Conservation (phyloP, 2,329 filamentous ascomycete species). For the Paraconiothyrium brasiliense region DNA sequence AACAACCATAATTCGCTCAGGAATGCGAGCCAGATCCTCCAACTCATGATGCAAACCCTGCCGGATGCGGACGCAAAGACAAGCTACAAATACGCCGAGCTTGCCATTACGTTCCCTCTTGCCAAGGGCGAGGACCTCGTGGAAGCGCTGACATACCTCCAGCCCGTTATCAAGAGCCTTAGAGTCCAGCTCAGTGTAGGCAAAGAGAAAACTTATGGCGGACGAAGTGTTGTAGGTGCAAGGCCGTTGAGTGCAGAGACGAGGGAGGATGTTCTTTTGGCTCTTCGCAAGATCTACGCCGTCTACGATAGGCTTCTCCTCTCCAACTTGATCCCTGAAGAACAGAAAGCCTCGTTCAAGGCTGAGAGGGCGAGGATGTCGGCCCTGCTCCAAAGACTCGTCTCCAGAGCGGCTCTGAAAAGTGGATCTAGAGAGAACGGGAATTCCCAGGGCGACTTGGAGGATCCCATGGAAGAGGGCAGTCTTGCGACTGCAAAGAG, state of each 20-base stretch:
- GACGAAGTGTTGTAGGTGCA: slow-evolving; percentile 20
- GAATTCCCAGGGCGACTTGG: not conserved
- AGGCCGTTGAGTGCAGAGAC: slow-evolving; percentile 26
- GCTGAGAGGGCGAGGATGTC: slow-evolving; percentile 36
- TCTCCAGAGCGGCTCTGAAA: slow-evolving; percentile 19
- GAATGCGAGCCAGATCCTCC: slow-evolving; percentile 71
- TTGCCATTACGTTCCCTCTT: slow-evolving; percentile 38
- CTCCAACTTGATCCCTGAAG: slow-evolving; percentile 41
- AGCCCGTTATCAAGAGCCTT: slow-evolving; percentile 37
- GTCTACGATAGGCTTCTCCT: slow-evolving; percentile 43
- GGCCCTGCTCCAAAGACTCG: slow-evolving; percentile 36
- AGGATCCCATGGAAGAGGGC: not conserved
- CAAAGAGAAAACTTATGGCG: slow-evolving; percentile 14
- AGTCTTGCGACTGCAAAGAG: slow-evolving; percentile 1
- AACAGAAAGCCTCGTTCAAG: slow-evolving; percentile 40
- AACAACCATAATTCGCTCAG: slow-evolving; percentile 75
- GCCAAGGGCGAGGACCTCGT: slow-evolving; percentile 42
- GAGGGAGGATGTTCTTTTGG: slow-evolving; percentile 37
- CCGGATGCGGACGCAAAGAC: slow-evolving; percentile 43
- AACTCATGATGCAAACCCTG: slow-evolving; percentile 46
- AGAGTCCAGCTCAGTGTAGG: slow-evolving; percentile 44
- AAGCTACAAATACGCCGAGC: slow-evolving; percentile 41
- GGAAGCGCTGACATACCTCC: slow-evolving; percentile 38
- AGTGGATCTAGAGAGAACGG: slow-evolving; percentile 3
- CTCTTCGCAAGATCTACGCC: slow-evolving; percentile 39